Base-by-base conservation (phyloP, 2,329 filamentous ascomycete species). In the Pseudogymnoascus sp. region DNA sequence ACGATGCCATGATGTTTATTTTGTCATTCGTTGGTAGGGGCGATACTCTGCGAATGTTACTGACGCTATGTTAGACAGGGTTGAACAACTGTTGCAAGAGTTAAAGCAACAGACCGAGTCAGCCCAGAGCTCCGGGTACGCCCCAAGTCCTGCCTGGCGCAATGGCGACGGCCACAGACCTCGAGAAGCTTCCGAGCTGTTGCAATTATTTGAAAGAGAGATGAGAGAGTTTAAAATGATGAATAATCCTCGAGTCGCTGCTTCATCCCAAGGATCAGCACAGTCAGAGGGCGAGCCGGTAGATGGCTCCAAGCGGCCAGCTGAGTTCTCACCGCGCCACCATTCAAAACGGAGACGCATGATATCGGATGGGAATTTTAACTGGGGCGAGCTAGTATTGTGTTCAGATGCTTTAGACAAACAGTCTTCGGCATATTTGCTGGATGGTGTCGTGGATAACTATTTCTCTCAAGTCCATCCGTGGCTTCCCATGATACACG, bases 401-500 rank as follows among this genome's bases (percentile, higher is more conserved):
- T 59, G 43, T 35, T 55, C 41, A 35, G 38, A 45, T 38, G 1
- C 39, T 41, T 63, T 12, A 63, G 65, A 23, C 31, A 64, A 6
- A 41, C 63, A 14, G 62, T 7, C 66, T n/a, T 43, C 65, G 14
- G 5, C 61, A n/a, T 61, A 70, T 8, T 14, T 68, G 2, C 63
- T 74, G 4, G 66, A 72, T 4, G 68, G 71, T 4, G 70, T 75
- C 11, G 67, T 77, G 1, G 68, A 77, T 4, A 71, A 71, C n/a
- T 55, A 55, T 16, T 55, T 55, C 16, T 19, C 49, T 6, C 49
- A 55, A 10, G 29, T 77, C 4, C 76, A 78, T 39, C 76, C 76
- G 7, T 78, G 75, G 73, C 75, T 76, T 6, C 74, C 74, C 0
- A 74, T 77, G 12, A 61, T 77, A 6, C 74, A 76, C 60, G 68